Conservation (phyloP, 2,329 filamentous ascomycete genomes). For the Colletotrichum orbiculare region DNA sequence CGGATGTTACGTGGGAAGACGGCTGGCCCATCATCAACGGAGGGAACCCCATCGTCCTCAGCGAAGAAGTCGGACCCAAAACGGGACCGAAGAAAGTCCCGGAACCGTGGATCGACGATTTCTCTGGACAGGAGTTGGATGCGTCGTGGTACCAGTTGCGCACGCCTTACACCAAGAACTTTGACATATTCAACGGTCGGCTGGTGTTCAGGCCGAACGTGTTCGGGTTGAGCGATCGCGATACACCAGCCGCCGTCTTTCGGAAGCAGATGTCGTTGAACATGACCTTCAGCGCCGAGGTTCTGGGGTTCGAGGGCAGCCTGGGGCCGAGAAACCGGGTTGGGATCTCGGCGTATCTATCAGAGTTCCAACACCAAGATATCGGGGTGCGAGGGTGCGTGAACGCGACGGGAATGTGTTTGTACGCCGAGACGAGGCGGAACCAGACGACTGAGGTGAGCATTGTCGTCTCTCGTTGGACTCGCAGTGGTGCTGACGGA, state of each 20-base stretch:
- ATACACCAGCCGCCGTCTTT: conserved; percentile 42
- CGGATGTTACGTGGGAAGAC: conserved; percentile 37
- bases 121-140: conserved; percentile 2
- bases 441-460: conserved; percentile 28
- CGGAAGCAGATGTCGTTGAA: conserved; percentile 45
- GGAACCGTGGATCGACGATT: conserved; percentile 17
- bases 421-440: conserved; percentile 20
- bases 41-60: conserved; percentile 25
- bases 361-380: conserved; percentile 42
- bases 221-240: conserved; percentile 42
- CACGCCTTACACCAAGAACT: conserved; percentile 22
- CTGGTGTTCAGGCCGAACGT: conserved; percentile 47
- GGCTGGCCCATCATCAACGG: conserved; percentile 40
- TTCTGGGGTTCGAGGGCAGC: conserved; percentile 28
- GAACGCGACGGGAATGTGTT: conserved; percentile 37
- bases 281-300: conserved; percentile 43
- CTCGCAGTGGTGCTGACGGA: background rate
- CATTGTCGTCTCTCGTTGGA: background rate
- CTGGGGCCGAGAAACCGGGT: conserved; percentile 39
- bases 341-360: conserved; percentile 42
- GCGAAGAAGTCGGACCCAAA: conserved; percentile 16
- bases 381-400: conserved; percentile 41
- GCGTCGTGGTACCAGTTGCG: conserved; percentile 32
- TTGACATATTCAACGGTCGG: conserved; percentile 12
- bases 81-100: background rate